These are phyloP conservation scores for Stevia rebaudiana DNA, from an alignment of 140 eudicot species.

Conservation along the genomic window DNA sequence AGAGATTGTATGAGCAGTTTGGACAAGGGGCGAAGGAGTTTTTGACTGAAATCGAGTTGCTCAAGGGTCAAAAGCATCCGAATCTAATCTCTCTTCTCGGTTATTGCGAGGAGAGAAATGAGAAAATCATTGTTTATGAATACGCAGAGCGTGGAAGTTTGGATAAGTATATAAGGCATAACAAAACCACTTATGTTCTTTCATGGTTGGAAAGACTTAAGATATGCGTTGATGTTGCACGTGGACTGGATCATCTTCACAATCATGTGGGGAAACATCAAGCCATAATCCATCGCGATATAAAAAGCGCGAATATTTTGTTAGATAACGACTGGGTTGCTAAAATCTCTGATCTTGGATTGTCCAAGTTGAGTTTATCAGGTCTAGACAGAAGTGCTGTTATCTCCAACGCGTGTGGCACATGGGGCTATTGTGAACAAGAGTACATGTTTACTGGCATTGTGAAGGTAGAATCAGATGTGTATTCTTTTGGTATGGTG, in stretches of 20 bases:
- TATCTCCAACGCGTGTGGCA: constrained; percentile 17
- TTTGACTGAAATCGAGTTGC: constrained; percentile 9
- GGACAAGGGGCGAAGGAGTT: constrained; percentile 22
- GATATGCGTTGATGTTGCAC: constrained; percentile 17
- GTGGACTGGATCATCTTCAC: constrained; percentile 24
- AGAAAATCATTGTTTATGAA: too few relatives aligned
- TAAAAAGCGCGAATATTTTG: constrained; percentile 17
- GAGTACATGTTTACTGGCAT: constrained; percentile 3
- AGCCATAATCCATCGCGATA: constrained; percentile 21
- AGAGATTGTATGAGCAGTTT: constrained; percentile 1
- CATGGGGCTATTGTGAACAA: constrained; percentile 8
- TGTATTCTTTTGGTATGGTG: constrained; percentile 24
- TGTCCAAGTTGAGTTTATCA: constrained; percentile 13
- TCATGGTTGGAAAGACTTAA: constrained; percentile 14
- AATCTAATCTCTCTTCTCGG: constrained; percentile 17
- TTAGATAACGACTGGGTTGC: constrained; percentile 21
- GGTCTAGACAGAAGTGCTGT: constrained; percentile 15
- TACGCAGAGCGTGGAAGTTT: constrained; percentile 18
- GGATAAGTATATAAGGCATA: constrained; percentile 6
- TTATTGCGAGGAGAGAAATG: constrained; percentile 6
- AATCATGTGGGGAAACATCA: constrained; percentile 19
- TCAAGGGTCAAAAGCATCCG: constrained; percentile 18
- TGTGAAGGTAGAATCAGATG: constrained; percentile 21
- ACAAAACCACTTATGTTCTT: neutral
- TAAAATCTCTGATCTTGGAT: constrained; percentile 22